A percentile compares a stretch with the other conserved stretches of the same genome.
These are phyloP conservation scores for Penicillium cosmopolitanum DNA, from an alignment of 495 filamentous ascomycete species.

Conservation along the genomic window DNA sequence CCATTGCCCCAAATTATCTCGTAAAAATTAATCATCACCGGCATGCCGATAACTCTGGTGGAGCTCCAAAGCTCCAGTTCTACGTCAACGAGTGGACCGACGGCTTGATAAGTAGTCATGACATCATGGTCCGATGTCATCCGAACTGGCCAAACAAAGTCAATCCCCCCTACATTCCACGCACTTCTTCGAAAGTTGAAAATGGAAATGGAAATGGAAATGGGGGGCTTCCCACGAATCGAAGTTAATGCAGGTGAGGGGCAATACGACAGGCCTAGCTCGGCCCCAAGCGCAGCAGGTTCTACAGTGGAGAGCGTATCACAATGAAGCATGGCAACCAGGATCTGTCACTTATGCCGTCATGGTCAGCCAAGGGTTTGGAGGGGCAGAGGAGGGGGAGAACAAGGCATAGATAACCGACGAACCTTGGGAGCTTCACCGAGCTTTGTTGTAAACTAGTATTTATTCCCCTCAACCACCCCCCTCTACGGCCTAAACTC, in stretches of 20 bases:
- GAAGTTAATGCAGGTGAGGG: slow-evolving; percentile 1
- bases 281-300: slow-evolving; percentile 1
- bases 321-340: background rate
- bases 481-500: background rate
- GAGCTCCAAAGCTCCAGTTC: background rate
- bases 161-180: background rate
- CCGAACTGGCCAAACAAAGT: background rate
- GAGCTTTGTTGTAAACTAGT: background rate
- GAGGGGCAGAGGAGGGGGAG: slow-evolving; percentile 7
- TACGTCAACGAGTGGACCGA: background rate
- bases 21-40: background rate
- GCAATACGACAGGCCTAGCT: slow-evolving; percentile 1
- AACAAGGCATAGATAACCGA: slow-evolving; percentile 8
- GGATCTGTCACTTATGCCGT: slow-evolving; percentile 5
- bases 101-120: slow-evolving; percentile 1
- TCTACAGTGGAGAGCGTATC: slow-evolving; percentile 6
- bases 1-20: no score
- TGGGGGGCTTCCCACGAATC: background rate
- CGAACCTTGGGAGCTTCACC: slow-evolving; percentile 3
- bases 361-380: slow-evolving; percentile 4
- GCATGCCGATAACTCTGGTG: background rate
- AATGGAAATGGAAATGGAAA: background rate
- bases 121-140: slow-evolving; percentile 9
- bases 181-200: background rate
- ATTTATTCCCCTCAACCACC: background rate